Conservation (phyloP, 352 stramenopile genomes). For the Phytophthora lateralis region DNA sequence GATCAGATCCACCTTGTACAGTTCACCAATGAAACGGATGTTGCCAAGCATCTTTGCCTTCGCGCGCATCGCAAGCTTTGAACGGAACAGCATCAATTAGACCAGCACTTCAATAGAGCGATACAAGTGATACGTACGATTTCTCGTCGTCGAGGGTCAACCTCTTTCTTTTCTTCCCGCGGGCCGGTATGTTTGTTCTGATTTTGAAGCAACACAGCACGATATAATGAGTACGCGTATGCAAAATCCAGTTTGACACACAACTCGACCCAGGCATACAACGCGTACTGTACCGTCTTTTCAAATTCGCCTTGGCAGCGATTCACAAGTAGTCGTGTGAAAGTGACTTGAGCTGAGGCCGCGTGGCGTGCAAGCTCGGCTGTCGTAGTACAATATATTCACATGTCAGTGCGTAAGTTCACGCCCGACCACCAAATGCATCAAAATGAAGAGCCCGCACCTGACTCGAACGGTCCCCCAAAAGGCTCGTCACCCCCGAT, state of each 20-base stretch:
- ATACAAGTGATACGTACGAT: slow-evolving; percentile 41
- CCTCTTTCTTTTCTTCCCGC: slow-evolving; percentile 39
- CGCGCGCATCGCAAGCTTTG: slow-evolving; percentile 49
- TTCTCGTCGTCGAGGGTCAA: slow-evolving; percentile 57
- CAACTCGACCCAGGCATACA: background rate
- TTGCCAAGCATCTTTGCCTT: slow-evolving; percentile 70
- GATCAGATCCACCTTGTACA: slow-evolving; percentile 89
- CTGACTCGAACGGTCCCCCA: slow-evolving; percentile 63
- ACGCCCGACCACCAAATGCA: background rate
- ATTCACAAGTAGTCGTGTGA: slow-evolving; percentile 78
- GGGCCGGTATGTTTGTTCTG: slow-evolving; percentile 53
- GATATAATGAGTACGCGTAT: background rate
- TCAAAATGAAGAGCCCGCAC: slow-evolving; percentile 3
- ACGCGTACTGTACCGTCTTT: slow-evolving; percentile 61
- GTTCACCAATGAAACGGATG: slow-evolving; percentile 88
- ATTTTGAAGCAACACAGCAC: slow-evolving; percentile 4
- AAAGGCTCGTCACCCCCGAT: slow-evolving; percentile 70
- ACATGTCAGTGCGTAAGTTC: background rate
- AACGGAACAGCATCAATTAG: background rate
- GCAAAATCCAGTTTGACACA: background rate
- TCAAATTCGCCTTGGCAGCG: slow-evolving; percentile 86
- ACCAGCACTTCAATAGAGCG: background rate
- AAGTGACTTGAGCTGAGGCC: slow-evolving; percentile 55
- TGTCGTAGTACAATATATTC: background rate
- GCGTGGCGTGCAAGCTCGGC: slow-evolving; percentile 53